phyloP scores from a whole-genome alignment of 2,329 filamentous ascomycete species.

The Fusarium pseudograminearum region DNA sequence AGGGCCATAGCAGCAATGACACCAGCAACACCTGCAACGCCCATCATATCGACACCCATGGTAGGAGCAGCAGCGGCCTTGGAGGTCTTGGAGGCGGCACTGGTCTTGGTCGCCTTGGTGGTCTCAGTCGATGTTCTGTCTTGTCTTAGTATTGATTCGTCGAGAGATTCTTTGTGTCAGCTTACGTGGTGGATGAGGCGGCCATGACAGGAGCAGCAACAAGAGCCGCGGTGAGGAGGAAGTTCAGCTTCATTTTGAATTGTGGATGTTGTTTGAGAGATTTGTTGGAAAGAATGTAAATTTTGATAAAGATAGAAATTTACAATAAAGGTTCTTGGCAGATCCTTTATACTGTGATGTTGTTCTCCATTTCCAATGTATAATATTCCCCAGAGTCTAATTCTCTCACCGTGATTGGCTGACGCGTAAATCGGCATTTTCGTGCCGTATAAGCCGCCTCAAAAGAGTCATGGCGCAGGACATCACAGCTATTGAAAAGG shows the following conservation, averaged over 20 bases:
- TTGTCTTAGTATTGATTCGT: not conserved
- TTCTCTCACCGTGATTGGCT: not conserved
- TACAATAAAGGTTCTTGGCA: not conserved
- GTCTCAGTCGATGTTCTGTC: conserved; percentile 9
- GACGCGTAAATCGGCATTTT: conserved; percentile 26
- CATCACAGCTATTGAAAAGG: not conserved
- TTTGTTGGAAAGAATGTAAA: not conserved
- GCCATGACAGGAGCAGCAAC: conserved; percentile 6
- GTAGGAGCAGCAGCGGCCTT: conserved; percentile 22
- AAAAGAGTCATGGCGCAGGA: not conserved
- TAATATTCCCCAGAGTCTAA: not conserved
- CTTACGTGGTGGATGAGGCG: conserved; percentile 21
- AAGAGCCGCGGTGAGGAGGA: conserved; percentile 17
- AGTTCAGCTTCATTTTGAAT: conserved; percentile 27
- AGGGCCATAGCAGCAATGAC: conserved; percentile 25
- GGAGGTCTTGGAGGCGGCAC: not conserved
- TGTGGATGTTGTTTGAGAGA: not conserved
- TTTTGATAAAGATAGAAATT: not conserved
- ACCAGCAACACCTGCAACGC: conserved; percentile 20
- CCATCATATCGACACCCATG: conserved; percentile 16
- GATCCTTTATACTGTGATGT: not conserved
- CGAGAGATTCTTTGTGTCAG: rapidly evolving
- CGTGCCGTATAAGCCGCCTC: conserved; percentile 16
- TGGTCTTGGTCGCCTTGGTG: not conserved
- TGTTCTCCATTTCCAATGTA: not conserved